phyloP scores from a whole-genome alignment of 345 rosid species.

The Aquilaria yunnanensis region DNA sequence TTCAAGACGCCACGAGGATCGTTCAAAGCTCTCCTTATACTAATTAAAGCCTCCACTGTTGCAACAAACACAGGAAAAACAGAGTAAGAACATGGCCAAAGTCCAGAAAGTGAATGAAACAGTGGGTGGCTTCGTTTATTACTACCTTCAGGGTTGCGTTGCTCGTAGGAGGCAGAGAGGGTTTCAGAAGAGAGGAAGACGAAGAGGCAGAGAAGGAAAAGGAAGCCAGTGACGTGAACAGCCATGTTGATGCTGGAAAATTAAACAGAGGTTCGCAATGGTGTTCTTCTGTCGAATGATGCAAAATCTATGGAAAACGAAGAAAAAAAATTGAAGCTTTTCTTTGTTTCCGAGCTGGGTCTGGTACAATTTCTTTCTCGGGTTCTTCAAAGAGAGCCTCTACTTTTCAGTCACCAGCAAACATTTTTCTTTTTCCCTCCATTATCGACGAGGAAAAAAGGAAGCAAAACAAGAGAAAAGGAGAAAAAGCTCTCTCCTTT shows the following conservation, averaged over 20 bases:
- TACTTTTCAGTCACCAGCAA: constrained; percentile 24
- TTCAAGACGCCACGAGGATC: constrained; percentile 85
- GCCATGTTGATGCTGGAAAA: constrained; percentile 24
- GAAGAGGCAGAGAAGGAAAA: constrained; percentile 17
- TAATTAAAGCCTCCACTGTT: constrained; percentile 79
- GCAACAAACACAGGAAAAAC: background rate
- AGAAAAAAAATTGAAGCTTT: background rate
- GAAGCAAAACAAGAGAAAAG: background rate
- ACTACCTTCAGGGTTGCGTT: constrained; percentile 87
- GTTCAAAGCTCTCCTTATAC: constrained; percentile 41
- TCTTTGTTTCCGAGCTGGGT: background rate
- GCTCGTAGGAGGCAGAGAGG: constrained; percentile 48
- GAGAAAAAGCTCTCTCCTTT: background rate
- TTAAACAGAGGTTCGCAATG: background rate
- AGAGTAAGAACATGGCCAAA: background rate
- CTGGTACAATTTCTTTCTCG: constrained; percentile 20
- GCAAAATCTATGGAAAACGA: background rate
- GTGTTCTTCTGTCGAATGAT: too few relatives aligned
- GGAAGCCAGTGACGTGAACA: constrained; percentile 13
- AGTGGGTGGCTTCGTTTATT: background rate
- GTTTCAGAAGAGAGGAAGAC: constrained; percentile 22
- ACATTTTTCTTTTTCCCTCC: constrained; percentile 14
- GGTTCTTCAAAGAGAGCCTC: constrained; percentile 13
- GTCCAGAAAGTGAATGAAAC: background rate
- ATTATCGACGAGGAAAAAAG: background rate